Evolutionary conservation across 495 filamentous ascomycete genomes (phyloP).

Genomic region (Neurospora intermedia): DNA sequence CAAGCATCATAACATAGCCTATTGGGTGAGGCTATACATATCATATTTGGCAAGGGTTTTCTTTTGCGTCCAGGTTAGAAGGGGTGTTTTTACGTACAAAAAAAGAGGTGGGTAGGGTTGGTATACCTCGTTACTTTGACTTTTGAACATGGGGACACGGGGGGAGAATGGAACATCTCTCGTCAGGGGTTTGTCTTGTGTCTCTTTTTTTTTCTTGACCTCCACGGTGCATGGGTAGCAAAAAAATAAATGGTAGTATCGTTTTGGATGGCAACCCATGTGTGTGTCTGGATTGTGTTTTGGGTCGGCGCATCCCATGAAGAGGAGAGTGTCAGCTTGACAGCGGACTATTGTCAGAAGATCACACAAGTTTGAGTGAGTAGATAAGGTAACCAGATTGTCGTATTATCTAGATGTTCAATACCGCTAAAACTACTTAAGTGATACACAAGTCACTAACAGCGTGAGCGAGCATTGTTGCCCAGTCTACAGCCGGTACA

Average conservation of each 20-base stretch:
- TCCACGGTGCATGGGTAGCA: background rate
- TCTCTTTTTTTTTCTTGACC: background rate
- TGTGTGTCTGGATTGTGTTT: background rate
- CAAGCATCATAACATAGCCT: background rate
- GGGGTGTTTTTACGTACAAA: background rate
- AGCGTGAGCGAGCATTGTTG: background rate
- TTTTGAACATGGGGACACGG: background rate
- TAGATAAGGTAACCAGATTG: background rate
- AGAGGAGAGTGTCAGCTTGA: background rate
- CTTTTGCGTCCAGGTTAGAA: background rate
- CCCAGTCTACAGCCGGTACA: background rate
- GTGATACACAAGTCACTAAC: background rate
- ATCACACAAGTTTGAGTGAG: background rate
- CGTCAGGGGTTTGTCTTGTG: background rate
- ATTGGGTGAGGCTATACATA: background rate
- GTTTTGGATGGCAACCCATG: background rate
- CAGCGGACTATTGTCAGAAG: background rate
- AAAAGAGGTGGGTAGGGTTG: background rate
- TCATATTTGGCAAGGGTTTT: background rate
- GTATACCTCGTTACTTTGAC: background rate
- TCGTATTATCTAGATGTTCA: background rate
- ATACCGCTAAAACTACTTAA: background rate
- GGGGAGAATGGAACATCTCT: background rate
- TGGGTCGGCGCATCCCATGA: background rate
- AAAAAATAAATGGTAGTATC: background rate